Percentiles rank a stretch among this genome's conserved stretches.
These are phyloP conservation scores for Aureobasidium musti DNA, from an alignment of 2,329 filamentous ascomycete species.

Conservation along the genomic window DNA sequence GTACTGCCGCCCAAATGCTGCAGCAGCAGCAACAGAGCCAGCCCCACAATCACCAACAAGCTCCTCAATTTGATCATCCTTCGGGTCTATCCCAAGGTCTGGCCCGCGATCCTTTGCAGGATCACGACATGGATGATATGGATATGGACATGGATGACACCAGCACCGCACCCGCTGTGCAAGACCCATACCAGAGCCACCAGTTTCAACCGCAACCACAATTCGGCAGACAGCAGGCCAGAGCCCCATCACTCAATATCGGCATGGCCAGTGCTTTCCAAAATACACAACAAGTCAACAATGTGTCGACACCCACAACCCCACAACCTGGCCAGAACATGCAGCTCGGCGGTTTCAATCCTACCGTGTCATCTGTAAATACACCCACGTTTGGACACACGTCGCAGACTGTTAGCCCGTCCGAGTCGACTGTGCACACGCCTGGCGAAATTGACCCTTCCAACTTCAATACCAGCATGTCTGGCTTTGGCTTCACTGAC, in stretches of 20 bases:
- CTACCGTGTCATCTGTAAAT: constrained; percentile 95
- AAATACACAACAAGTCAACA: constrained; percentile 69
- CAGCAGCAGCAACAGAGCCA: constrained; percentile 30
- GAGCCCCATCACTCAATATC: constrained; percentile 73
- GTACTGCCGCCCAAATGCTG: constrained; percentile 31
- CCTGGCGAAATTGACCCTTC: constrained; percentile 68
- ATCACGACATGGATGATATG: constrained; percentile 55
- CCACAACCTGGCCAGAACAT: constrained; percentile 69
- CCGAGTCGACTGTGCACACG: constrained; percentile 68
- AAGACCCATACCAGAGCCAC: constrained; percentile 40
- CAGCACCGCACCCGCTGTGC: constrained; percentile 57
- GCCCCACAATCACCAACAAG: constrained; percentile 24
- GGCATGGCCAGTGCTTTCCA: constrained; percentile 71
- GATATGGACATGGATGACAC: constrained; percentile 97
- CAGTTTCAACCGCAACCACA: constrained; percentile 52
- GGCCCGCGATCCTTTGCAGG: constrained; percentile 29
- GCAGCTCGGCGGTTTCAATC: constrained; percentile 78
- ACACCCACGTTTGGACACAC: constrained; percentile 83
- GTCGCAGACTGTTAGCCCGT: constrained; percentile 61
- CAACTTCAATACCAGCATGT: constrained; percentile 44
- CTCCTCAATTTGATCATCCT: constrained; percentile 28
- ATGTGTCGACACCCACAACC: constrained; percentile 82
- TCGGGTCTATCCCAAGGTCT: constrained; percentile 31
- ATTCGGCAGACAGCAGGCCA: constrained; percentile 58
- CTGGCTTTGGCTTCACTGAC: constrained; percentile 46